These are phyloP conservation scores for Citrullus amarus DNA, from an alignment of 306 rosid species.

Conservation along the genomic window DNA sequence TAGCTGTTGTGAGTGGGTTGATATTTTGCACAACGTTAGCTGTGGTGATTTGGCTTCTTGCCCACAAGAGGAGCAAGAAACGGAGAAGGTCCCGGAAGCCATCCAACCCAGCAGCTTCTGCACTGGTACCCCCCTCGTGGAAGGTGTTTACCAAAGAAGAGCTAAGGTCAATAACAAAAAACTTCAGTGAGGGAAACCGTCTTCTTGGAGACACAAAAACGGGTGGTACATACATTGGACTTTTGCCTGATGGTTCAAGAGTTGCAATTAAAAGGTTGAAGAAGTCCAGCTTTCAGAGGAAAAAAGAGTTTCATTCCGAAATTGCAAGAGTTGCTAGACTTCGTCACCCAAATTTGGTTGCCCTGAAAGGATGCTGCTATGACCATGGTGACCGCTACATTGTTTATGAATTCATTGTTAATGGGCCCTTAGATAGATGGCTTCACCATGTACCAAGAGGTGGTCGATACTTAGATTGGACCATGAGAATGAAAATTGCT, in stretches of 20 bases:
- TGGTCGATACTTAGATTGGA: slow-evolving; percentile 92
- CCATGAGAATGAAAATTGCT: slow-evolving; percentile 87
- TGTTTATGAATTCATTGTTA: slow-evolving; percentile 81
- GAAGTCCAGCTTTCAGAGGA: slow-evolving; percentile 85
- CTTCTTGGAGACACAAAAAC: slow-evolving; percentile 89
- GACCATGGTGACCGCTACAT: slow-evolving; percentile 95
- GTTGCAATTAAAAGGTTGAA: slow-evolving; percentile 90
- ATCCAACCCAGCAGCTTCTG: slow-evolving; percentile 57
- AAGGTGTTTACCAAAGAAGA: slow-evolving; percentile 89
- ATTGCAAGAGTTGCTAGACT: slow-evolving; percentile 93
- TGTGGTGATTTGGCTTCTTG: slow-evolving; percentile 90
- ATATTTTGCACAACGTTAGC: slow-evolving; percentile 70
- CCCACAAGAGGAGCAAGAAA: slow-evolving; percentile 74
- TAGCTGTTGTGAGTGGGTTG: slow-evolving; percentile 78
- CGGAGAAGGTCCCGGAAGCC: slow-evolving; percentile 67
- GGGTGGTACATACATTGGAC: slow-evolving; percentile 85
- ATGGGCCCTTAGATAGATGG: slow-evolving; percentile 95
- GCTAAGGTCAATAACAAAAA: slow-evolving; percentile 73
- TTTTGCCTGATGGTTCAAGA: slow-evolving; percentile 79
- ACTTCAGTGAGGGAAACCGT: slow-evolving; percentile 95
- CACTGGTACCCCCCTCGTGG: slow-evolving; percentile 71
- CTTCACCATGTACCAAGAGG: slow-evolving; percentile 93
- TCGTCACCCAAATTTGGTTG: slow-evolving; percentile 82
- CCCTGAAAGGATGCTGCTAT: slow-evolving; percentile 95
- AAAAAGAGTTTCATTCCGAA: slow-evolving; percentile 87